Conservation (phyloP, 75 land plant genomes). For the Pinus taeda region DNA sequence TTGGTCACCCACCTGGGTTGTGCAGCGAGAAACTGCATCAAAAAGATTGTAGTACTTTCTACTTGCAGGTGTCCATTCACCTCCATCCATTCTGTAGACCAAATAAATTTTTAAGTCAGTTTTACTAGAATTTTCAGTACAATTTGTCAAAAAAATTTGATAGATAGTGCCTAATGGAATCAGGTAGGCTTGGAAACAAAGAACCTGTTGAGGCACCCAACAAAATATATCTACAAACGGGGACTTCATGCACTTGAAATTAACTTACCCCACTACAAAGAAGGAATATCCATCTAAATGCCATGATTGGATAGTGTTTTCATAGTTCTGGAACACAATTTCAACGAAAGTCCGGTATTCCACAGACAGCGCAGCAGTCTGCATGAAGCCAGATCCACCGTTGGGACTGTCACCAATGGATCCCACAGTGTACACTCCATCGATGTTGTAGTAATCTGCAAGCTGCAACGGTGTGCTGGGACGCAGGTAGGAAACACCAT, state of each 20-base stretch:
- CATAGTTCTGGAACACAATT: constrained; percentile 67
- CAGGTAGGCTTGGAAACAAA: no score
- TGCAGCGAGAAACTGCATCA: constrained; percentile 68
- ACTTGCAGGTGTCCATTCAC: constrained; percentile 49
- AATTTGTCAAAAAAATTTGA: no score
- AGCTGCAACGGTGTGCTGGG: constrained; percentile 66
- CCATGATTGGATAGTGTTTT: constrained; percentile 67
- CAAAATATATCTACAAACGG: no score
- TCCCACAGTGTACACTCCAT: constrained; percentile 49
- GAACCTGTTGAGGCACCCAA: no score
- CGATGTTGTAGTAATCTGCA: constrained; percentile 52
- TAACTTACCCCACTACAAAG: constrained; percentile 85
- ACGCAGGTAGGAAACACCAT: constrained; percentile 50
- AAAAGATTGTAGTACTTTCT: constrained; percentile 57
- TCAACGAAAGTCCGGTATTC: constrained; percentile 56
- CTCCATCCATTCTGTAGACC: constrained; percentile 60
- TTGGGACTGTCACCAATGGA: constrained; percentile 48
- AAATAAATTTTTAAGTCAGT: no score
- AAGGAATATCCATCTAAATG: constrained; percentile 85
- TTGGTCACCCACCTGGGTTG: constrained; percentile 50
- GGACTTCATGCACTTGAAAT: no score
- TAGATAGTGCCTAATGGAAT: no score
- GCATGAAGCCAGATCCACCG: constrained; percentile 16
- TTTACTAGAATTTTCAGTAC: no score
- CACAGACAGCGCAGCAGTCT: constrained; percentile 49